Base-by-base conservation (phyloP, 441 rosid species). In the Corymbia citriodora region DNA sequence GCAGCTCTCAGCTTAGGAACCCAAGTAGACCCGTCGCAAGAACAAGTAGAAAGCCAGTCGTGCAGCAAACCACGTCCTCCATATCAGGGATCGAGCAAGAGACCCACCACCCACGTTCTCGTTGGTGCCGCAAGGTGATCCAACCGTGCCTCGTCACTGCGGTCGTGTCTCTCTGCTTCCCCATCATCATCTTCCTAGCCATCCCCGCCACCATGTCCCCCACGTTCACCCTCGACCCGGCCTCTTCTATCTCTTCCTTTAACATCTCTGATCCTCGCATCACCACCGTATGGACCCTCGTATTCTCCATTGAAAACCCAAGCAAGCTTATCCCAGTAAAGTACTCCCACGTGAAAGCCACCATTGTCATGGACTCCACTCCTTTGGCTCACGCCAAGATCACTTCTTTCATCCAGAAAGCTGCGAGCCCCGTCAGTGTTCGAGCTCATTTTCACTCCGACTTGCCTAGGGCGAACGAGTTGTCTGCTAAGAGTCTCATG, bases 71-170 rank as follows among this genome's bases (percentile, higher is more conserved):
- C 65, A 59, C 4, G 29, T 25, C 65, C 14, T 25, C 65, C 65
- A 2, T 10, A 4, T 2, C 7, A 0, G 6, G 6, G 14, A 59
- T 59, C n/a, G 29, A 25, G 29, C 7, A 59, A 25, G 65, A 59
- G n/a, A 10, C n/a, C 65, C 6, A 25, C 1, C 2, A 1, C 6
- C 1, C 5, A n/a, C 65, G 6, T 59, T 25, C 65, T 5, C 3
- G 3, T 59, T 2, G 65, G 65, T 59, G n/a, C 0, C 21, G 65
- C 65, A 59, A 10, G 65, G 65, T 10, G 13, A 25, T 59, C n/a
- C 7, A 25, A 59, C 15, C 65, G n/a, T 59, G 65, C n/a, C 7
- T 59, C 65, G 15, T 59, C 7, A 59, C n/a, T 25, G 15, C 15
- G 3, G 29, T 25, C 10, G 3, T 59, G 3, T 59, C n/a, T 10